phyloP scores from a whole-genome alignment of 1,284 basidiomycete species.

The Fomitopsis schrenkii region DNA sequence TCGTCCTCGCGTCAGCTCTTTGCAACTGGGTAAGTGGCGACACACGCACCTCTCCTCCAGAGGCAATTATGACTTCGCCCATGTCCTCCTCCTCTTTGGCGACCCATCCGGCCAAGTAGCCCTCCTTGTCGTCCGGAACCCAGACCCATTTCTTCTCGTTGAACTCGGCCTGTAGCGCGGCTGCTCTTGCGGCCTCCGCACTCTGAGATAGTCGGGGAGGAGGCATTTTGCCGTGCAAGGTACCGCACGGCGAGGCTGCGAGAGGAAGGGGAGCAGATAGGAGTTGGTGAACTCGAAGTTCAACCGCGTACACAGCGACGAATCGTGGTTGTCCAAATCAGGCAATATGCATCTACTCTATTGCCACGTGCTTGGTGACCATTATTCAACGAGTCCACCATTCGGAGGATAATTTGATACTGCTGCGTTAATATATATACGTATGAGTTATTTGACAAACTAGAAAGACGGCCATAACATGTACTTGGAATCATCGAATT shows the following conservation, averaged over 20 bases:
- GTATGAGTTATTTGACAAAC: too few species aligned
- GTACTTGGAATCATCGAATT: too few species aligned
- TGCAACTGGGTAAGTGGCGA: neutral
- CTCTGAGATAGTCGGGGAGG: slow-evolving; percentile 53
- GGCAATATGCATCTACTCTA: neutral
- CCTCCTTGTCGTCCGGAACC: slow-evolving; percentile 87
- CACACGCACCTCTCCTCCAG: slow-evolving; percentile 67
- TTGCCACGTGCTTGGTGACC: too few species aligned
- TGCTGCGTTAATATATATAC: too few species aligned
- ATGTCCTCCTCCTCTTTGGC: slow-evolving; percentile 78
- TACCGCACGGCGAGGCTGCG: neutral
- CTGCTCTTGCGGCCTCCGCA: slow-evolving; percentile 70
- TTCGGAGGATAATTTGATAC: too few species aligned
- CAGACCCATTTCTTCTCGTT: slow-evolving; percentile 98
- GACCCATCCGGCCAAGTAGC: slow-evolving; percentile 90
- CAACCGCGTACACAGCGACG: neutral
- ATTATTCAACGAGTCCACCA: too few species aligned
- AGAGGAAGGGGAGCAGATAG: neutral
- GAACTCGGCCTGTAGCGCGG: slow-evolving; percentile 91
- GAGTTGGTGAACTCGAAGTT: neutral
- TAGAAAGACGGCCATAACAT: too few species aligned
- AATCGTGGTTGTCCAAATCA: neutral
- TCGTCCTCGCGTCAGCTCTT: neutral
- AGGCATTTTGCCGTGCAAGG: slow-evolving; percentile 36
- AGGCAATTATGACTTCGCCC: slow-evolving; percentile 77